Conservation (phyloP, 2,329 filamentous ascomycete genomes). For the Boeremia exigua region DNA sequence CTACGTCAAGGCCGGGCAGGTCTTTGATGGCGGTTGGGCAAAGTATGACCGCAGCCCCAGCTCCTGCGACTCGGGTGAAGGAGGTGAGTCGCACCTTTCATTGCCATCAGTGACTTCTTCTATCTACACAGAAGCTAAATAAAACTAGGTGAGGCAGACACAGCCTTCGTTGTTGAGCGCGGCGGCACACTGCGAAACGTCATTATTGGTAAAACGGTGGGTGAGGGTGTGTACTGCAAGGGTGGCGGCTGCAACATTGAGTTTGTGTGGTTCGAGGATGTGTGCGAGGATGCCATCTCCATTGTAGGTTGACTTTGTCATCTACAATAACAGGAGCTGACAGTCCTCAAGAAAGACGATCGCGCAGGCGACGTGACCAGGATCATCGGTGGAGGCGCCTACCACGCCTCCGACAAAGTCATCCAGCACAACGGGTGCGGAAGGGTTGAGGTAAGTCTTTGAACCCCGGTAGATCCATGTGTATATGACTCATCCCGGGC, state of each 20-base stretch:
- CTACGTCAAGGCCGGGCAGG: constrained; percentile 3
- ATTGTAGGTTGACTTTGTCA: neutral
- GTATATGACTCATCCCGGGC: neutral
- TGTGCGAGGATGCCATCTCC: constrained; percentile 3
- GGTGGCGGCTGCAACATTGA: constrained; percentile 6
- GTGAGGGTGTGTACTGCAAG: constrained; percentile 8
- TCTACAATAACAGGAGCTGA: neutral
- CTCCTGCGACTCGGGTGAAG: neutral
- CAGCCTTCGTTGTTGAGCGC: constrained; percentile 3
- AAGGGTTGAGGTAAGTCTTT: neutral
- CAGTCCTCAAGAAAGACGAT: constrained; percentile 2
- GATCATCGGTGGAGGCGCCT: constrained; percentile 3
- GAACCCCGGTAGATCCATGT: neutral
- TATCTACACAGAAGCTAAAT: neutral
- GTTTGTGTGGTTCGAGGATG: constrained; percentile 8
- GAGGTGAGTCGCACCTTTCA: neutral
- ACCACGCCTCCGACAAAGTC: constrained; percentile 3
- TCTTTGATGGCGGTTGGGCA: constrained; percentile 5
- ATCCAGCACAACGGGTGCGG: constrained; percentile 5
- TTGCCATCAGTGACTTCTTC: neutral
- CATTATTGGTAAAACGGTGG: constrained; percentile 1
- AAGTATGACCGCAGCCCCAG: constrained; percentile 8
- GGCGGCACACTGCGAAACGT: constrained; percentile 1
- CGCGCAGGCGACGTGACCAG: constrained; percentile 3
- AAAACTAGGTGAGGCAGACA: neutral